Percentiles rank a stretch among this genome's conserved stretches.
phyloP scores from a whole-genome alignment of 1,284 basidiomycete genomes.

The Microbotryum lychnidis-dioicae region DNA sequence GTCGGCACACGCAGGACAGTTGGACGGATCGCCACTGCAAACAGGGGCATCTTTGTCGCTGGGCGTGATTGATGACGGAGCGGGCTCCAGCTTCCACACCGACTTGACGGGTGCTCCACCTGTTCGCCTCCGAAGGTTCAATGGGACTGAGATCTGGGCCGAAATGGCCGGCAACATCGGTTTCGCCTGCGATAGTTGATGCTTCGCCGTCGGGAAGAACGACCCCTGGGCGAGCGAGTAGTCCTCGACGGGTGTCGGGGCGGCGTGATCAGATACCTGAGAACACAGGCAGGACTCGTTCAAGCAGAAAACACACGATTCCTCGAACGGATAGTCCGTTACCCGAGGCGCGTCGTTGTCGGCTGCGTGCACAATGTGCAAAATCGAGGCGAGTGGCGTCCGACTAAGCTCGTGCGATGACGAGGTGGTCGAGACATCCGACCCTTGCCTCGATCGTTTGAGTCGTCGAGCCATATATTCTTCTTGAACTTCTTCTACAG shows the following conservation, averaged over 20 bases:
- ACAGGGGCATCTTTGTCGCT: conserved; percentile 9
- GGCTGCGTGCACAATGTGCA: no score
- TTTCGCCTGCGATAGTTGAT: background rate
- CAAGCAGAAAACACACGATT: conserved; percentile 26
- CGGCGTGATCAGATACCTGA: conserved; percentile 24
- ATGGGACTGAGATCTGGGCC: background rate
- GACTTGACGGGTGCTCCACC: conserved; percentile 4
- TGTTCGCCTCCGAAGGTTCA: background rate
- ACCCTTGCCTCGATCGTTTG: no score
- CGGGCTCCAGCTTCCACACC: conserved; percentile 22
- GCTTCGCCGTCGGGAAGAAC: background rate
- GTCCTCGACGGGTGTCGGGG: background rate
- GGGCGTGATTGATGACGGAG: background rate
- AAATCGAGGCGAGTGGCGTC: no score
- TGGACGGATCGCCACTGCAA: conserved; percentile 33
- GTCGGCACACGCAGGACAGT: conserved; percentile 34
- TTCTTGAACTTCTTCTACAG: no score
- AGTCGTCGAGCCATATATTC: no score
- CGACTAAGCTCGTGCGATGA: no score
- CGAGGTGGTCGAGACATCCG: no score
- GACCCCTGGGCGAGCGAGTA: conserved; percentile 1
- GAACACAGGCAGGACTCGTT: conserved; percentile 26
- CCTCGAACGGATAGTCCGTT: no score
- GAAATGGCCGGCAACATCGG: conserved; percentile 14
- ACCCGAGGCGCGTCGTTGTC: no score